Evolutionary conservation across 257 asterid genomes (phyloP).

Genomic region (Fraxinus quadrangulata): DNA sequence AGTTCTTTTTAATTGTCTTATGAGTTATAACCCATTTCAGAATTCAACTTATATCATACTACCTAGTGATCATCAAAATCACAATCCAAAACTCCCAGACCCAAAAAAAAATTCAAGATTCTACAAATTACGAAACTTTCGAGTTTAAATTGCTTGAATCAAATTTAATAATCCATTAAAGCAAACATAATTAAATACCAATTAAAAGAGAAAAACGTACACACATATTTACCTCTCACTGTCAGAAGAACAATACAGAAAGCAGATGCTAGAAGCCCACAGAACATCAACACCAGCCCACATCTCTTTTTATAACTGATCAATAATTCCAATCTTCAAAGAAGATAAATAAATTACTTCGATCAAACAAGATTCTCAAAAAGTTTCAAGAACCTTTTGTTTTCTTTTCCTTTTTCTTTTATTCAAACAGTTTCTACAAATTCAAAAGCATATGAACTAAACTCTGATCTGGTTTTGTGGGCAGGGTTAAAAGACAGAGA

Average conservation of each 20-base stretch:
- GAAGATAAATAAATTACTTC: not conserved
- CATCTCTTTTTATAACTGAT: conserved; percentile 39
- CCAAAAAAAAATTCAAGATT: conserved; percentile 1
- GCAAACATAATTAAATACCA: not conserved
- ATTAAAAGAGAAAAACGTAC: not conserved
- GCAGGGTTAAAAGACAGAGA: conserved; percentile 27
- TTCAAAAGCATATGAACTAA: conserved; percentile 23
- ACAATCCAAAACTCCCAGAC: conserved; percentile 23
- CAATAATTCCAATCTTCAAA: conserved; percentile 17
- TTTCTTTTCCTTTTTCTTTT: conserved; percentile 12
- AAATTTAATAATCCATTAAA: not conserved
- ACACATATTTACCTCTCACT: conserved; percentile 46
- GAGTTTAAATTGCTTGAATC: not conserved
- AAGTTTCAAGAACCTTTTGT: conserved; percentile 15
- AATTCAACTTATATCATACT: conserved; percentile 14
- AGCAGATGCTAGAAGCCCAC: conserved; percentile 37
- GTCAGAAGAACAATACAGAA: conserved; percentile 30
- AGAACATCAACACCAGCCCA: conserved; percentile 45
- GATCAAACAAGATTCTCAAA: conserved; percentile 25
- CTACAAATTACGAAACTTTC: not conserved
- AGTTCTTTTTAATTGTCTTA: not conserved
- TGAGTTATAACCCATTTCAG: conserved; percentile 17
- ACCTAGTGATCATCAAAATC: conserved; percentile 18
- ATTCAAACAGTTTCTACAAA: conserved; percentile 23
- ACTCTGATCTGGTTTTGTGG: not conserved